Base-by-base conservation (phyloP, 2,329 filamentous ascomycete species). In the Aspergillus uvarum region DNA sequence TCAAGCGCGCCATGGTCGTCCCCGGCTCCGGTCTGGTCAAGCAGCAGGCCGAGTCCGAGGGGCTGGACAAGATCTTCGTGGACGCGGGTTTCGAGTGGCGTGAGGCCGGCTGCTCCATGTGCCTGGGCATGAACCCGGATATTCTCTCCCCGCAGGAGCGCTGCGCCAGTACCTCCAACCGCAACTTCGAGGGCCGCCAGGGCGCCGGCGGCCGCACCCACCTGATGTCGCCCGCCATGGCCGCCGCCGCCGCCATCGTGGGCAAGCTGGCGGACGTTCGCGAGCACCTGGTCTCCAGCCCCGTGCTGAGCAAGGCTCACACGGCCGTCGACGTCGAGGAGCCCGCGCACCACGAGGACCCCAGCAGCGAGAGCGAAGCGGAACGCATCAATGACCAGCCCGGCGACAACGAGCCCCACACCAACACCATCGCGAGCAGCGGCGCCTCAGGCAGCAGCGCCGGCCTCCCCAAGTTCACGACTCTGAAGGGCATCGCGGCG, bases 71-170 rank as follows among this genome's bases (percentile, higher is more conserved):
- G 81, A 90, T 97, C 73, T 98, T 99, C 78, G 73, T 81, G 8
- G 91, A 96, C 63, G 93, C 95, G 52, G 95, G 95, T 7, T 98
- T 98, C 67, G 94, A 98, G 76, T 98, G 94, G 94, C 87, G 95
- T 74, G 95, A 99, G 81, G 95, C 95, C 67, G 95, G 95, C 53
- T 99, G 95, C 85, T 96, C 91, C 64, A 99, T 99, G 95, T 98
- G 95, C 75, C 85, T 99, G 58, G 95, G 95, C 75, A 99, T 99
- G 94, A 99, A 99, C 82, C 94, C 95, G 0, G 95, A 99, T 76
- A 98, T 99, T 65, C 85, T 98, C 51, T 87, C 92, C 2, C 93
- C 95, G 56, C 86, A 89, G 75, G 95, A 99, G 80, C 89, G 95
- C 71, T 98, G 95, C 75, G 95, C 95, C 47, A 94, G 89, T 73